These are phyloP conservation scores for Tylopilus rubrobrunneus DNA, from an alignment of 768 basidiomycete genomes.

Conservation along the genomic window DNA sequence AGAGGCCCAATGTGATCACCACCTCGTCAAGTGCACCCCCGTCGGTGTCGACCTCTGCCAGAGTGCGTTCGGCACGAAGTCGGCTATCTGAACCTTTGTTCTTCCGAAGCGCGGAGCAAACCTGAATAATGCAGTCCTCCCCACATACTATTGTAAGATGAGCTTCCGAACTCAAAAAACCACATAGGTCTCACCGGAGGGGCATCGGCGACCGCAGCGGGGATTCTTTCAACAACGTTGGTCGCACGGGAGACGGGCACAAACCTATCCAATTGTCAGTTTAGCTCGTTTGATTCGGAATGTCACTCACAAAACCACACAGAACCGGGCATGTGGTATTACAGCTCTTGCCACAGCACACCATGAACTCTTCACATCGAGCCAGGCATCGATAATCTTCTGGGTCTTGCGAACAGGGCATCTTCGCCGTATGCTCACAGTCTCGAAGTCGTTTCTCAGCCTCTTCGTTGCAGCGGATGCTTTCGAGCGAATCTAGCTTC, in stretches of 20 bases:
- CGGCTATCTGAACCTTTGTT: constrained; percentile 46
- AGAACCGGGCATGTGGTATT: constrained; percentile 51
- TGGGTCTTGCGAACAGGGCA: no score
- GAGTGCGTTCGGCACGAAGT: constrained; percentile 51
- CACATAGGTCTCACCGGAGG: constrained; percentile 46
- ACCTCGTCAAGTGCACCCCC: constrained; percentile 42
- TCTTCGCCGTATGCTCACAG: constrained; percentile 52
- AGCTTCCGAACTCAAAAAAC: neutral
- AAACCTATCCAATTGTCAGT: constrained; percentile 40
- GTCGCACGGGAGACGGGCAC: constrained; percentile 64
- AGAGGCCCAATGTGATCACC: constrained; percentile 52
- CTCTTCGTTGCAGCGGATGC: constrained; percentile 39
- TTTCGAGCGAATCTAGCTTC: no score
- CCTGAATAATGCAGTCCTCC: constrained; percentile 54
- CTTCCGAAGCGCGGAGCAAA: constrained; percentile 51
- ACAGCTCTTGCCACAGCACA: constrained; percentile 57
- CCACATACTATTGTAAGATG: constrained; percentile 51
- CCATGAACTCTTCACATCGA: no score
- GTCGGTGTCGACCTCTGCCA: constrained; percentile 46
- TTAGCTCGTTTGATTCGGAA: neutral
- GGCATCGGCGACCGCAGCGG: constrained; percentile 60
- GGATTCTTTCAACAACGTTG: constrained; percentile 44
- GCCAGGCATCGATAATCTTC: no score
- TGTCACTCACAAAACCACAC: constrained; percentile 57
- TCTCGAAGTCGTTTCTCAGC: constrained; percentile 42